phyloP scores from a whole-genome alignment of 441 rosid genomes.

The Flueggea neowawraea region DNA sequence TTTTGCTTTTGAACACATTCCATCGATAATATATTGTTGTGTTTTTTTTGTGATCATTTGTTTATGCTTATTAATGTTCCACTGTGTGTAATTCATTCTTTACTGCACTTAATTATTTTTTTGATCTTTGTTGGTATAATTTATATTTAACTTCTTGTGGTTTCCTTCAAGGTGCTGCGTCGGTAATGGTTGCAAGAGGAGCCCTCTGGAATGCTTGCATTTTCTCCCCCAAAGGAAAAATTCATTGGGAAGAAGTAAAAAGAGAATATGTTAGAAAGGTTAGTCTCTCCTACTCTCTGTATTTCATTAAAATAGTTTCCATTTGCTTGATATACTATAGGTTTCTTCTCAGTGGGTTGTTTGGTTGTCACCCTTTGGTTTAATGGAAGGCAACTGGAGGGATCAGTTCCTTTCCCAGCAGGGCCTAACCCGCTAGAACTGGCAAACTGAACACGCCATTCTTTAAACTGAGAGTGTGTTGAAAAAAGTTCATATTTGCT shows the following conservation, averaged over 20 bases:
- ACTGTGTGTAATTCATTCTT: no score
- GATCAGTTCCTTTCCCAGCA: no score
- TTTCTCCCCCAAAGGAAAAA: conserved; percentile 68
- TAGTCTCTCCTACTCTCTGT: background rate
- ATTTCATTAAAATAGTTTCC: no score
- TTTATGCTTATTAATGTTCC: background rate
- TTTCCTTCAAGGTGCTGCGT: conserved; percentile 61
- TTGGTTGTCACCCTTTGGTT: no score
- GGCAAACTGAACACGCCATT: no score
- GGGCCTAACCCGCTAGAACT: no score
- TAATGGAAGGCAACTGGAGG: no score
- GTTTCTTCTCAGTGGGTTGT: no score
- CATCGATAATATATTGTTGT: no score
- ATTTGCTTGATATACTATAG: no score
- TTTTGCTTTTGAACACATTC: no score
- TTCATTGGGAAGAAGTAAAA: conserved; percentile 72
- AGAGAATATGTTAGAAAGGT: conserved; percentile 76
- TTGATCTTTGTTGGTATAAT: background rate
- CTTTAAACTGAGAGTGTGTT: background rate
- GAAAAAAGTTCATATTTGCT: conserved; percentile 6
- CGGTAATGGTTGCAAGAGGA: conserved; percentile 95
- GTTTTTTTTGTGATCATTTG: background rate
- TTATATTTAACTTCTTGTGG: conserved; percentile 4
- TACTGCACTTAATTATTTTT: no score
- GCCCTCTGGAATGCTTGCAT: conserved; percentile 94